These are phyloP conservation scores for Populus davidiana DNA, from an alignment of 345 rosid species.

Conservation along the genomic window DNA sequence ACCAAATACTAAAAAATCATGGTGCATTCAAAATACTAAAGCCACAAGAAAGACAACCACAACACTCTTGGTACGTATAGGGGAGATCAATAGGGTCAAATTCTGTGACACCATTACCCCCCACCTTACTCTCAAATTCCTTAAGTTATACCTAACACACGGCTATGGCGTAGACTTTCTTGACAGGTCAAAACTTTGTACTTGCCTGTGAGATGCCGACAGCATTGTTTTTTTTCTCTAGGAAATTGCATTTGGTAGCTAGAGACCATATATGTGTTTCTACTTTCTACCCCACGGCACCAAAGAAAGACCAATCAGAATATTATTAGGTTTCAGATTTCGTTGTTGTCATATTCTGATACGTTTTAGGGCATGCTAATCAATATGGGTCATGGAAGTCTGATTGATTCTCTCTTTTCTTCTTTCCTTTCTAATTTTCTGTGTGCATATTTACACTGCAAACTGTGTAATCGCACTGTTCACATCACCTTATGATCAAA, in stretches of 20 bases:
- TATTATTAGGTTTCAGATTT: not conserved
- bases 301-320: not conserved
- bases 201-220: not conserved
- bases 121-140: not conserved
- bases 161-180: slow-evolving; percentile 6
- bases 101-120: slow-evolving; percentile 28
- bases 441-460: no score
- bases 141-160: slow-evolving; percentile 22
- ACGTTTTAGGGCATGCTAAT: not conserved
- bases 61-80: not conserved
- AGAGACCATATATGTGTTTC: not conserved
- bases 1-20: not conserved
- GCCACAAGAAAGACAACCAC: no score
- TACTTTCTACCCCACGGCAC: not conserved
- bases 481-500: not conserved
- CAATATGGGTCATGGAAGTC: not conserved
- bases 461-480: no score
- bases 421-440: no score
- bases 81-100: slow-evolving; percentile 28
- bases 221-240: not conserved
- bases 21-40: no score
- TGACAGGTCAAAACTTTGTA: slow-evolving; percentile 19
- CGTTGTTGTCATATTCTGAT: not conserved
- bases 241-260: not conserved
- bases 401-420: not conserved